Conservation (phyloP, 257 asterid species). For the Solanum bulbocastanum region DNA sequence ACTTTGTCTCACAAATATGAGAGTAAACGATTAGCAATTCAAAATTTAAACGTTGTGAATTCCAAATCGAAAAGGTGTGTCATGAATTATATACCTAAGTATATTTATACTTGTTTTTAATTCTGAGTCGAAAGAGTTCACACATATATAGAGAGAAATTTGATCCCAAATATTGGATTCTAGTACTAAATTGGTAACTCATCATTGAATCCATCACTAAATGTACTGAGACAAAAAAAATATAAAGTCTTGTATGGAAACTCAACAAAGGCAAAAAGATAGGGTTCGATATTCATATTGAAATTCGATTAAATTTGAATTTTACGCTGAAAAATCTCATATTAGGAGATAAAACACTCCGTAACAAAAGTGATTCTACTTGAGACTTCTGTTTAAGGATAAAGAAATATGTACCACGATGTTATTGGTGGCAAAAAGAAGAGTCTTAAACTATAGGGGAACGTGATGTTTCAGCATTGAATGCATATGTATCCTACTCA, state of each 20-base stretch:
- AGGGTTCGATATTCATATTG: neutral
- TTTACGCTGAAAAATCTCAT: neutral
- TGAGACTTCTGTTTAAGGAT: neutral
- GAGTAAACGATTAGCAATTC: neutral
- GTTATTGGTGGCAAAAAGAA: too few species aligned
- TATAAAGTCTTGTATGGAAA: neutral
- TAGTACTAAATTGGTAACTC: neutral
- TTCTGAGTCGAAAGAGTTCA: neutral
- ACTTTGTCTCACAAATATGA: neutral
- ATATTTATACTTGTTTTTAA: neutral
- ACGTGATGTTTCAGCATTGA: neutral
- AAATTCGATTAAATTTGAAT: fast-evolving
- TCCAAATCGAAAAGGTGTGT: neutral
- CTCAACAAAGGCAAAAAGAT: neutral
- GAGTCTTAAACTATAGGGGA: neutral
- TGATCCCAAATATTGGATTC: neutral
- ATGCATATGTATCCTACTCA: neutral
- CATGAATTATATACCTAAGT: neutral
- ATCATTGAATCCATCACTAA: neutral
- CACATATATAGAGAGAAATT: neutral
- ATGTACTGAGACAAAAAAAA: neutral
- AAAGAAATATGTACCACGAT: too few species aligned
- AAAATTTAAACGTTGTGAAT: neutral
- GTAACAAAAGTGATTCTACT: too few species aligned
- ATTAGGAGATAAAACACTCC: fast-evolving